Base-by-base conservation (phyloP, 331 rosid genomes). In the Quercus lobata region DNA sequence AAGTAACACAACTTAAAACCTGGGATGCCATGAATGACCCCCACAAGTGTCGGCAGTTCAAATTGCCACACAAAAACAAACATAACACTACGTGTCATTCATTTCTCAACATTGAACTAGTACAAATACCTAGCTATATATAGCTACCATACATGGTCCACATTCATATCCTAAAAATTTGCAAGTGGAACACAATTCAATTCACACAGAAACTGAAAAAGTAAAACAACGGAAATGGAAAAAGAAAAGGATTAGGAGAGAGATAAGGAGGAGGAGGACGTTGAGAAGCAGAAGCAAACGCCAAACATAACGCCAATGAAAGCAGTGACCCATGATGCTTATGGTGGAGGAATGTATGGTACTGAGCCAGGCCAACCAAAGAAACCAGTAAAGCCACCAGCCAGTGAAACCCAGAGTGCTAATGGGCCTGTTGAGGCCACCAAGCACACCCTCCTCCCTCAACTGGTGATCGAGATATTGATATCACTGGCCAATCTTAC, bases 401-500 rank as follows among this genome's bases (percentile, higher is more conserved):
- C 91, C 6, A 90, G 96, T 41, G 86, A 89, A 7, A 89, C 78
- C 18, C 93, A 90, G 74, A 86, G 96, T 73, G 93, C 97, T 21
- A 92, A 92, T 61, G 92, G 92, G 3, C 87, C 91, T 0, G 73
- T 60, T 62, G 91, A 89, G 24, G 66, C 83, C 17, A 10, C 77
- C 24, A 83, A 75, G 18, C 84, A 66, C 73, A 55, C 73, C 6
- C 90, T 72, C 93, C 92, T 1, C 91, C 93, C 57, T 89, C 93
- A 7, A 41, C 96, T 17, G 93, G 96, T 9, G 97, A 90, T 54
- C 76, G 87, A 60, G 91, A 86, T 77, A 60, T 88, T n/a, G 97
- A 92, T 58, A 88, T 92, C 74, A 92, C 96, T 1, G 96, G 91
- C 84, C 92, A 89, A 25, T 80, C 96, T 34, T 91, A 89, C 77